These are phyloP conservation scores for Aspergillus caelatus DNA, from an alignment of 2,329 filamentous ascomycete species.

Conservation along the genomic window DNA sequence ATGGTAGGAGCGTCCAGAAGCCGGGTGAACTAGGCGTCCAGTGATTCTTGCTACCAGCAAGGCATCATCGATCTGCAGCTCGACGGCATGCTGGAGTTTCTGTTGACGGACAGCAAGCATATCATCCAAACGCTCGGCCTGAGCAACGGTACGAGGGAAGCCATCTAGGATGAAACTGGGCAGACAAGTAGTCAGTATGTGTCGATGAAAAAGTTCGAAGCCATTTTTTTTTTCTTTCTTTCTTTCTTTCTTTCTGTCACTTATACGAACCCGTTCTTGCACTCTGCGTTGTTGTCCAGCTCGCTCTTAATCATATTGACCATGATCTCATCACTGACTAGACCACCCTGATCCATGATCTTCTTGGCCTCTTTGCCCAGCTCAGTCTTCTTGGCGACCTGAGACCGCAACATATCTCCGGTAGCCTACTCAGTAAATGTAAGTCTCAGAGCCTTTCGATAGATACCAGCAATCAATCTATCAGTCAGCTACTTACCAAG, in stretches of 20 bases:
- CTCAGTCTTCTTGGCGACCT: slow-evolving; percentile 95
- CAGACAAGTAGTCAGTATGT: slow-evolving; percentile 16
- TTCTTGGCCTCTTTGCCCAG: slow-evolving; percentile 97
- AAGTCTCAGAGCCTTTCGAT: background rate
- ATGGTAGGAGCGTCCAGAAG: slow-evolving; percentile 96
- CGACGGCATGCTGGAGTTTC: slow-evolving; percentile 89
- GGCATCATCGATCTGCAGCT: slow-evolving; percentile 94
- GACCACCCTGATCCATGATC: slow-evolving; percentile 98
- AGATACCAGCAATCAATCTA: background rate
- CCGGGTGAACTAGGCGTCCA: slow-evolving; percentile 91
- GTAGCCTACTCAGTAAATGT: slow-evolving; percentile 68
- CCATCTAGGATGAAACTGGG: slow-evolving; percentile 95
- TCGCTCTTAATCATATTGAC: slow-evolving; percentile 99
- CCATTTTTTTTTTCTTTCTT: background rate
- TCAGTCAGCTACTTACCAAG: slow-evolving; percentile 64
- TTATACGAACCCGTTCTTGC: slow-evolving; percentile 81
- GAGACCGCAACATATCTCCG: slow-evolving; percentile 97
- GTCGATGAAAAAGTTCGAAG: slow-evolving; percentile 17
- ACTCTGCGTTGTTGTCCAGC: slow-evolving; percentile 90
- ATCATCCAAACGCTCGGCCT: slow-evolving; percentile 89
- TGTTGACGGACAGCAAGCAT: slow-evolving; percentile 82
- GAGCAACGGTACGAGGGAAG: slow-evolving; percentile 94
- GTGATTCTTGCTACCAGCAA: slow-evolving; percentile 96
- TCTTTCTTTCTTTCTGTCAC: background rate
- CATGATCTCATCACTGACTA: slow-evolving; percentile 99